A percentile compares a stretch with the other conserved stretches of the same genome.
Conservation (phyloP, 768 basidiomycete species). For the Lactarius vividus region DNA sequence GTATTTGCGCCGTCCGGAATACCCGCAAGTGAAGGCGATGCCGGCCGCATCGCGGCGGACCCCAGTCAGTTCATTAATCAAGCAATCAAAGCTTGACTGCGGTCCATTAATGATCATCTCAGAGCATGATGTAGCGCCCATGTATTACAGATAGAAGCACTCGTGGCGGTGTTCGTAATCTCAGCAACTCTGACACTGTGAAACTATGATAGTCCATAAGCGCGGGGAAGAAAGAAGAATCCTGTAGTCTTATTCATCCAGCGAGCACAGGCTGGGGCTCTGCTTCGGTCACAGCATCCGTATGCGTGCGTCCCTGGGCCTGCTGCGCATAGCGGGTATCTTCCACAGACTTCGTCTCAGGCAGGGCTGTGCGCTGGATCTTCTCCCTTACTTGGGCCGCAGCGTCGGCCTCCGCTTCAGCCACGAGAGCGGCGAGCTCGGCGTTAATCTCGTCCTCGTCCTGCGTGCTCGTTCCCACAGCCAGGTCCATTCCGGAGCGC, state of each 20-base stretch:
- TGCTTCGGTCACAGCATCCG: not conserved
- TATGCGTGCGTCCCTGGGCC: not conserved
- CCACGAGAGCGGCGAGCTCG: conserved; percentile 60
- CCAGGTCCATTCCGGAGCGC: conserved; percentile 57
- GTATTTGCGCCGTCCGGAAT: not conserved
- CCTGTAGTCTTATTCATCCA: not conserved
- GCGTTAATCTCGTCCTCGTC: conserved; percentile 59
- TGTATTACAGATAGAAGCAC: not conserved
- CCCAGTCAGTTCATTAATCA: not conserved
- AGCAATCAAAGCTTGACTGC: not conserved
- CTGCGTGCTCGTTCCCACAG: conserved; percentile 41
- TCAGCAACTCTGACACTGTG: not conserved
- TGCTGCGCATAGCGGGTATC: not conserved
- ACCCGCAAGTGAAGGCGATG: not conserved
- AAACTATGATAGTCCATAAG: not conserved
- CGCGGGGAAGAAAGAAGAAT: too few species aligned
- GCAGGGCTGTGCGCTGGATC: not conserved
- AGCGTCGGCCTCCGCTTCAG: conserved; percentile 40
- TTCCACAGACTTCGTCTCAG: not conserved
- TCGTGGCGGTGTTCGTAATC: not conserved
- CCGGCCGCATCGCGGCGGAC: not conserved
- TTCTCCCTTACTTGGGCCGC: conserved; percentile 22
- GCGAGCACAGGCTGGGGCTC: conserved; percentile 1
- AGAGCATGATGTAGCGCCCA: not conserved
- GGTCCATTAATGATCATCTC: not conserved